These are phyloP conservation scores for Austropuccinia psidii DNA, from an alignment of 1,284 basidiomycete genomes.

Conservation along the genomic window DNA sequence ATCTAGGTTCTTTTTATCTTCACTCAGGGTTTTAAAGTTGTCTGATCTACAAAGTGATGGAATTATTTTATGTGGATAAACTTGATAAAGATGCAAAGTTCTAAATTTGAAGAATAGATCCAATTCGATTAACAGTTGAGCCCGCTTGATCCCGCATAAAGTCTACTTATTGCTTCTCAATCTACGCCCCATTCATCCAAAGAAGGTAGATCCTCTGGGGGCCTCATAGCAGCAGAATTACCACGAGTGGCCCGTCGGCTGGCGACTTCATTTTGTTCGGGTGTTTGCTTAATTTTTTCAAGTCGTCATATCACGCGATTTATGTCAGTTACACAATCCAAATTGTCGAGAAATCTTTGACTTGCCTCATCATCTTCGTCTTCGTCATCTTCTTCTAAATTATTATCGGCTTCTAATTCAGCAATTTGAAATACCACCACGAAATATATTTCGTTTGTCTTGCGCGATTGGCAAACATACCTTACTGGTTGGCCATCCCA, in stretches of 20 bases:
- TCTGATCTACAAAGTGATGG: too few relatives aligned
- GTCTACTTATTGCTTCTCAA: too few relatives aligned
- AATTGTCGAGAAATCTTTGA: not conserved
- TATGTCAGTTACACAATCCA: not conserved
- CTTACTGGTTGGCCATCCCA: slow-evolving; percentile 85
- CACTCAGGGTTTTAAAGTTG: too few relatives aligned
- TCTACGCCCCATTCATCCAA: slow-evolving; percentile 16
- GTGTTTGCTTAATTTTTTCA: slow-evolving; percentile 24
- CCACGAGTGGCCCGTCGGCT: slow-evolving; percentile 32
- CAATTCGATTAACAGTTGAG: too few relatives aligned
- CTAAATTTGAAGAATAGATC: too few relatives aligned
- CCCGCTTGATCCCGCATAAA: too few relatives aligned
- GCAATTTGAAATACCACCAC: slow-evolving; percentile 30
- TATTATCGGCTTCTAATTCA: not conserved
- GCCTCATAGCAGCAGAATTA: slow-evolving; percentile 26
- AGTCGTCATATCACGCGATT: not conserved
- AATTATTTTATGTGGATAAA: too few relatives aligned
- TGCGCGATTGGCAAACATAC: slow-evolving; percentile 56
- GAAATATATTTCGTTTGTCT: slow-evolving; percentile 23
- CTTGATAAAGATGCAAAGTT: too few relatives aligned
- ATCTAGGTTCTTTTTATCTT: too few relatives aligned
- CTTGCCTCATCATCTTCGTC: slow-evolving; percentile 30
- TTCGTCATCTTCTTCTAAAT: slow-evolving; percentile 27
- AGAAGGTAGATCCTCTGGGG: slow-evolving; percentile 15
- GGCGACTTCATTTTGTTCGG: slow-evolving; percentile 24